These are phyloP conservation scores for Carex littledalei DNA, from an alignment of 176 grass and related monocot species.

Conservation along the genomic window DNA sequence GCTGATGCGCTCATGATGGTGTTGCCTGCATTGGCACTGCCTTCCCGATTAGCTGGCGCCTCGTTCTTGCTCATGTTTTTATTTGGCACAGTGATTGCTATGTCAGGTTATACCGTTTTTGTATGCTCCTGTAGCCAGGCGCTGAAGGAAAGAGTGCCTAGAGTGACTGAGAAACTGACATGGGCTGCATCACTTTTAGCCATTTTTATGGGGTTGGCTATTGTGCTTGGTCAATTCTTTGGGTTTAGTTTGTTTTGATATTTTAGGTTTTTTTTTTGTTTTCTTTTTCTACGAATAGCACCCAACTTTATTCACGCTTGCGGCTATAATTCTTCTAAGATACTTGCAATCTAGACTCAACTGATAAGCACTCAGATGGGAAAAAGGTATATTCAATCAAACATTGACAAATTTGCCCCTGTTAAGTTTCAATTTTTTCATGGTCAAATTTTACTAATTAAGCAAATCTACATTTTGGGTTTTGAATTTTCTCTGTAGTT, in stretches of 20 bases:
- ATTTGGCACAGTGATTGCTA: slow-evolving; percentile 77
- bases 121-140: slow-evolving; percentile 91
- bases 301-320: neutral
- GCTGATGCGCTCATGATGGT: slow-evolving; percentile 89
- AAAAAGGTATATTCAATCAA: neutral
- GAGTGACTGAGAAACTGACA: slow-evolving; percentile 93
- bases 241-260: slow-evolving; percentile 83
- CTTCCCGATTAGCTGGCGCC: slow-evolving; percentile 74
- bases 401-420: neutral
- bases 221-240: slow-evolving; percentile 75
- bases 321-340: neutral
- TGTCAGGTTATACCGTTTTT: slow-evolving; percentile 94
- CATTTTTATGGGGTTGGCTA: slow-evolving; percentile 73
- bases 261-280: neutral
- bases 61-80: slow-evolving; percentile 90
- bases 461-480: neutral
- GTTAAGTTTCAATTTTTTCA: neutral
- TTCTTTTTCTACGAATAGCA: neutral
- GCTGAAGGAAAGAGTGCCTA: slow-evolving; percentile 77
- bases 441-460: neutral
- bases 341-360: slow-evolving; percentile 1
- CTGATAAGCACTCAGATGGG: neutral
- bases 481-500: neutral
- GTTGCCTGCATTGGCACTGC: slow-evolving; percentile 74
- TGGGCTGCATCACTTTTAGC: slow-evolving; percentile 92